Conservation (phyloP, 2,329 filamentous ascomycete genomes). For the Claviceps sp. region DNA sequence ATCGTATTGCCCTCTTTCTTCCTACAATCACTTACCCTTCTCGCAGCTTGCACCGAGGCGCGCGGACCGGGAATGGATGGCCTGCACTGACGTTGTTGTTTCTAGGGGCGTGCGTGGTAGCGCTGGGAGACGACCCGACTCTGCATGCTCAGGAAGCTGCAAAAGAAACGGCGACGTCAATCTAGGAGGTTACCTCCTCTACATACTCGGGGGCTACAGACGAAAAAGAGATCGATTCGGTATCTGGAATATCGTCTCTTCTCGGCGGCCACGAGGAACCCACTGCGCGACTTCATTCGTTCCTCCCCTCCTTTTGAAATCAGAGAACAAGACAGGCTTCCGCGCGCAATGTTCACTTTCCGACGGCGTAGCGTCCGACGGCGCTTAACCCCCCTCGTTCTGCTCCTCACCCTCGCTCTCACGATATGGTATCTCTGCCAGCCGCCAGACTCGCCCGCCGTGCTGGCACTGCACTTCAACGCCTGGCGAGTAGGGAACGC, state of each 20-base stretch:
- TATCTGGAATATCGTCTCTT: too few species aligned
- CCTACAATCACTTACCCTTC: not conserved
- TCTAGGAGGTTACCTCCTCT: too few species aligned
- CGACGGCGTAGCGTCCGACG: constrained; percentile 16
- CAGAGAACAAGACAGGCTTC: not conserved
- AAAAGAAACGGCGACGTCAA: not conserved
- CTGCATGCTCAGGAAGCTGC: not conserved
- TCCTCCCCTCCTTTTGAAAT: not conserved
- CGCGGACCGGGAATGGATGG: not conserved
- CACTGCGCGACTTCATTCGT: not conserved
- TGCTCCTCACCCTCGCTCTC: constrained; percentile 14
- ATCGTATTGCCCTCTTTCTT: too few species aligned
- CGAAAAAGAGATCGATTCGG: too few species aligned
- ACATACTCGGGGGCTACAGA: too few species aligned
- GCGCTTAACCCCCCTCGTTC: constrained; percentile 12
- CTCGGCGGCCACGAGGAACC: too few species aligned
- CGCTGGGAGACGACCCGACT: not conserved
- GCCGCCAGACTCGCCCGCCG: constrained; percentile 20
- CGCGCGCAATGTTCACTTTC: constrained; percentile 10
- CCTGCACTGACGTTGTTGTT: not conserved
- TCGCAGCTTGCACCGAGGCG: not conserved
- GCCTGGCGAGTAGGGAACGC: constrained; percentile 17
- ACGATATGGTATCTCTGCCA: constrained; percentile 16
- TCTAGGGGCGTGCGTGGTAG: not conserved
- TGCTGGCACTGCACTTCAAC: constrained; percentile 22